Evolutionary conservation across 345 rosid species (phyloP).

Genomic region (Chamaenerion angustifolium): DNA sequence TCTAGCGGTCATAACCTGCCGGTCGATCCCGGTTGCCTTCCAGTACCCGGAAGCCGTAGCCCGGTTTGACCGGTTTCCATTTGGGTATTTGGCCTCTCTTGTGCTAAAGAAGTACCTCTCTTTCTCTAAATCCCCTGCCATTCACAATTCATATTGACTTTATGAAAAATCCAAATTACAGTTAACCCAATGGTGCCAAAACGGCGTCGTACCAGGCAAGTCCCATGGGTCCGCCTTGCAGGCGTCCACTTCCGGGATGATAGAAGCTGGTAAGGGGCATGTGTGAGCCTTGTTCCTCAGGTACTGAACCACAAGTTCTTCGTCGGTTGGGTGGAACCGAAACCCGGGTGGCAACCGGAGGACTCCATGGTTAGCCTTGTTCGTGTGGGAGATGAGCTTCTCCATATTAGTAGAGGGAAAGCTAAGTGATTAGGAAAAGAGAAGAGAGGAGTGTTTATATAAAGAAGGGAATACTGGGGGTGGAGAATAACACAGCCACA

Average conservation of each 20-base stretch:
- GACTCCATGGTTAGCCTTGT: too few species aligned
- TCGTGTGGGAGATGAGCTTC: too few species aligned
- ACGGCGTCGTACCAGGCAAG: constrained; percentile 55
- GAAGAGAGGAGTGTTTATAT: too few species aligned
- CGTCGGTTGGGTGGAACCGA: constrained; percentile 63
- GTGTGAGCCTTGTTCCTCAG: constrained; percentile 41
- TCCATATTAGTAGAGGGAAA: too few species aligned
- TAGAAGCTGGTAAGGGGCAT: constrained; percentile 40
- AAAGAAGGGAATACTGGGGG: too few species aligned
- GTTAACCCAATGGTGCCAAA: too few species aligned
- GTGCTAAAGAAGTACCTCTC: constrained; percentile 71
- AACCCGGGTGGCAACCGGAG: constrained; percentile 60
- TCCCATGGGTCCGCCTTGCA: constrained; percentile 66
- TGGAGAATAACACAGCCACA: too few species aligned
- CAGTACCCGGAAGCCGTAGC: constrained; percentile 65
- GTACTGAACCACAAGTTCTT: constrained; percentile 65
- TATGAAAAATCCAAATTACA: too few species aligned
- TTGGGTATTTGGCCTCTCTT: constrained; percentile 47
- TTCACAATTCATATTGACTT: too few species aligned
- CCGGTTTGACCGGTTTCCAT: constrained; percentile 42
- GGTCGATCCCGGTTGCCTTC: constrained; percentile 70
- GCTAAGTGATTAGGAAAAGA: too few species aligned
- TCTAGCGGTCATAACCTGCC: constrained; percentile 25
- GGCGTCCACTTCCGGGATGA: constrained; percentile 46
- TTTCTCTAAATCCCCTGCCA: constrained; percentile 34